Evolutionary conservation across 148 eudicot genomes (phyloP).

Genomic region (Drosera capensis): DNA sequence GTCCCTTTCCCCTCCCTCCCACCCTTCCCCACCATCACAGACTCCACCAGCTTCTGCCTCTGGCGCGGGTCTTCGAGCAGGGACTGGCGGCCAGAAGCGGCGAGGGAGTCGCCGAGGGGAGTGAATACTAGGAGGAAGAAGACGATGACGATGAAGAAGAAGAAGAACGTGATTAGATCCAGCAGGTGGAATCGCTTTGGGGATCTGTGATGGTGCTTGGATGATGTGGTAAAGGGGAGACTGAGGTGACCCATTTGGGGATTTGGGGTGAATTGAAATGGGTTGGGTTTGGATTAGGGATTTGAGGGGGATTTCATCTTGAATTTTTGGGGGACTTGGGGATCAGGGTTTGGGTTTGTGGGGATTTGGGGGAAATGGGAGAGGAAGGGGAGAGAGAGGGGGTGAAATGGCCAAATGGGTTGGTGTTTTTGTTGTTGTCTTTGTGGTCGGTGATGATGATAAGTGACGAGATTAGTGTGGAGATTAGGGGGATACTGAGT

Average conservation of each 20-base stretch:
- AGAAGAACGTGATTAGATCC: slow-evolving; percentile 39
- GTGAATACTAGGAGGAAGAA: slow-evolving; percentile 63
- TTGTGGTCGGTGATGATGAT: too few relatives aligned
- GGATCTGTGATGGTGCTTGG: slow-evolving; percentile 58
- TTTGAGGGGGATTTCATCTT: too few relatives aligned
- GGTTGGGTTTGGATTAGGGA: too few relatives aligned
- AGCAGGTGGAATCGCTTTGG: slow-evolving; percentile 49
- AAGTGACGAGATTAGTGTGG: too few relatives aligned
- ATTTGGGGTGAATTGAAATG: too few relatives aligned
- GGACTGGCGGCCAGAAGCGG: slow-evolving; percentile 68
- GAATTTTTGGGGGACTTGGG: too few relatives aligned
- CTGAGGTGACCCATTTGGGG: slow-evolving; percentile 79
- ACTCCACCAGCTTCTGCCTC: slow-evolving; percentile 26
- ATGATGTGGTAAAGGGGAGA: slow-evolving; percentile 51
- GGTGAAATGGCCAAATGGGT: too few relatives aligned
- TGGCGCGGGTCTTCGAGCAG: slow-evolving; percentile 57
- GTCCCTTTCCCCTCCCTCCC: slow-evolving; percentile 21
- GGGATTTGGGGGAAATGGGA: too few relatives aligned
- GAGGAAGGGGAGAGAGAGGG: too few relatives aligned
- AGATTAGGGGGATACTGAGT: too few relatives aligned
- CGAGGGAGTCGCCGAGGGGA: slow-evolving; percentile 64
- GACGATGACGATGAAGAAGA: slow-evolving; percentile 52
- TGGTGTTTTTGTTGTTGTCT: too few relatives aligned
- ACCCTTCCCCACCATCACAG: slow-evolving; percentile 34
- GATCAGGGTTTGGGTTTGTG: too few relatives aligned